Percentiles rank a stretch among this genome's conserved stretches.
Evolutionary conservation across 768 basidiomycete genomes (phyloP).

Genomic region (Terana coerulea): DNA sequence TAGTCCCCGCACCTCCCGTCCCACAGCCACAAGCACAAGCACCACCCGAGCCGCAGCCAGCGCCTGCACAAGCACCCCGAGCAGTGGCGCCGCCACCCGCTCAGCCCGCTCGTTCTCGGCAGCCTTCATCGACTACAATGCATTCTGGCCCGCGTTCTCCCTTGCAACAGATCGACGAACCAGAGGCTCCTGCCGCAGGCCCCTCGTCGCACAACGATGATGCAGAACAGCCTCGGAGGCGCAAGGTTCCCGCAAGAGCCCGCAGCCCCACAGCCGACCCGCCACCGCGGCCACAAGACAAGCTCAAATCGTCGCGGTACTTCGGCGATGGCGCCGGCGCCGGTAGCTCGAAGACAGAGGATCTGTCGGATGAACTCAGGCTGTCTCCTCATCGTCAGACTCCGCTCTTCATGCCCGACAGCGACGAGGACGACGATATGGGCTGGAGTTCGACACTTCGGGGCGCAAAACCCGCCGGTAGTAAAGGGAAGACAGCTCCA

Average conservation of each 20-base stretch:
- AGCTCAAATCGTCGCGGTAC: constrained; percentile 10
- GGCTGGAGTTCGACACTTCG: too few relatives aligned
- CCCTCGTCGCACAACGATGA: constrained; percentile 24
- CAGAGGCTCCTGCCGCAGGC: constrained; percentile 14
- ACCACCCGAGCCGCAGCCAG: constrained; percentile 8
- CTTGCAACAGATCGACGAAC: constrained; percentile 19
- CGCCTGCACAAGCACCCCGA: constrained; percentile 4
- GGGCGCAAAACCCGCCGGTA: background rate
- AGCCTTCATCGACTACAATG: constrained; percentile 2
- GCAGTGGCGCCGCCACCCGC: constrained; percentile 5
- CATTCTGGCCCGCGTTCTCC: too few relatives aligned
- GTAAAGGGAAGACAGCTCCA: background rate
- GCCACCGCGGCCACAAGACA: constrained; percentile 2
- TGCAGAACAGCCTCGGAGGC: constrained; percentile 20
- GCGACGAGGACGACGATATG: constrained; percentile 30
- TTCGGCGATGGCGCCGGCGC: constrained; percentile 8
- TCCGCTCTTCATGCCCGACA: constrained; percentile 26
- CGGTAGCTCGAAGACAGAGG: constrained; percentile 18
- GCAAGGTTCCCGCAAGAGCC: constrained; percentile 19
- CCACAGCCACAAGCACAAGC: constrained; percentile 4
- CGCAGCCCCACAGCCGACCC: constrained; percentile 17
- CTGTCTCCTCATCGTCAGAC: constrained; percentile 20
- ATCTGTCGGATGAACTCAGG: constrained; percentile 27
- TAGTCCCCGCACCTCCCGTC: background rate
- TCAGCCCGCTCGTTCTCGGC: constrained; percentile 3